A percentile compares a stretch with the other conserved stretches of the same genome.
These are phyloP conservation scores for Mycocentrospora acerina DNA, from an alignment of 2,329 filamentous ascomycete species.

Conservation along the genomic window DNA sequence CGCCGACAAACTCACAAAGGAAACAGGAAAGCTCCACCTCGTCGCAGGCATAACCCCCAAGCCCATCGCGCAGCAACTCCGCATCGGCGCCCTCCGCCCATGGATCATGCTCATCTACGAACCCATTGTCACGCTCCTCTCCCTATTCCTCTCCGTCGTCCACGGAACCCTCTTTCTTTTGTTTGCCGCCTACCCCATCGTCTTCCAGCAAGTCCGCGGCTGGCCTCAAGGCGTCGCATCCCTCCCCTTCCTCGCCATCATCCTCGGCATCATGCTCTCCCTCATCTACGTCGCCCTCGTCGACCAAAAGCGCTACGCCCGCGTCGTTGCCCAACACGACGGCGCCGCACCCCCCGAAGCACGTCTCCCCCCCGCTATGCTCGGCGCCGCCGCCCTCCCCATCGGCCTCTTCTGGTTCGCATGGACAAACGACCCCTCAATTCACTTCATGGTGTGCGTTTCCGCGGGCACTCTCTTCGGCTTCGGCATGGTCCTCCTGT, in stretches of 20 bases:
- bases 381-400: constrained; percentile 54
- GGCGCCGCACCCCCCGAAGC: constrained; percentile 57
- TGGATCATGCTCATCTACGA: constrained; percentile 60
- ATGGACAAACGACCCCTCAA: constrained; percentile 50
- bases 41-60: constrained; percentile 37
- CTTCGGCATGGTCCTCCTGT: constrained; percentile 37
- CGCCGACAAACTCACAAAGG: constrained; percentile 67
- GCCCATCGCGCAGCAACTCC: constrained; percentile 54
- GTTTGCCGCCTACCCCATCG: constrained; percentile 52
- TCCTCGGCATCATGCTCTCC: constrained; percentile 54
- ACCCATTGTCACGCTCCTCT: constrained; percentile 44
- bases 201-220: constrained; percentile 58
- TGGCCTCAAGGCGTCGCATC: constrained; percentile 59
- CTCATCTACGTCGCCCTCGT: constrained; percentile 18
- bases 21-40: constrained; percentile 63
- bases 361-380: constrained; percentile 52
- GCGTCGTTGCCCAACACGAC: constrained; percentile 7
- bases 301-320: constrained; percentile 19
- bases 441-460: constrained; percentile 58
- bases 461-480: constrained; percentile 53
- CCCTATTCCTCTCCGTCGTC: constrained; percentile 15
- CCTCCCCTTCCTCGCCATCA: constrained; percentile 62
- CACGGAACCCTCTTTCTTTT: constrained; percentile 41
- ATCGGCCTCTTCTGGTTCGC: constrained; percentile 56
- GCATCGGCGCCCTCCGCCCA: constrained; percentile 56